phyloP scores from a whole-genome alignment of 768 basidiomycete genomes.

The Phylloporus sp. region DNA sequence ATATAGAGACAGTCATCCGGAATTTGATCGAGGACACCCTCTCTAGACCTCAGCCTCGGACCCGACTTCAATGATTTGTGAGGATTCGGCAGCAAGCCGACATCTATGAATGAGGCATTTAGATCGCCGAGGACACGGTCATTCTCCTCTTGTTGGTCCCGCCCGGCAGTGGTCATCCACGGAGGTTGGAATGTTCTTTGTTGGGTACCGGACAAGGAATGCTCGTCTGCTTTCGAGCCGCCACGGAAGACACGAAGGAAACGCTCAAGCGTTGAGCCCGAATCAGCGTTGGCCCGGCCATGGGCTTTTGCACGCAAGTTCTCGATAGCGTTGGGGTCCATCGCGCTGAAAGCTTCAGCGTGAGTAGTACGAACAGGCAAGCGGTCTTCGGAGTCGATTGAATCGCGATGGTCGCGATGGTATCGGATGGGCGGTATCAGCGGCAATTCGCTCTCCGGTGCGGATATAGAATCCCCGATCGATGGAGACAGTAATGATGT shows the following conservation, averaged over 20 bases:
- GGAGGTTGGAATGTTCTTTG: slow-evolving; percentile 41
- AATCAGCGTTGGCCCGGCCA: slow-evolving; percentile 21
- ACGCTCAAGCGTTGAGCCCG: slow-evolving; percentile 21
- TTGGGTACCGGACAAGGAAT: slow-evolving; percentile 21
- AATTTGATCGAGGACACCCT: slow-evolving; percentile 55
- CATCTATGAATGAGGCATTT: slow-evolving; percentile 74
- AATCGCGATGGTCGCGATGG: slow-evolving; percentile 23
- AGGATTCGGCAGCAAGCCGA: slow-evolving; percentile 61
- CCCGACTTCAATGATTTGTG: slow-evolving; percentile 26
- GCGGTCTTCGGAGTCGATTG: slow-evolving; percentile 24
- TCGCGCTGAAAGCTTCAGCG: slow-evolving; percentile 56
- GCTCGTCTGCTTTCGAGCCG: slow-evolving; percentile 20
- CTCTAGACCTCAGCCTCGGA: slow-evolving; percentile 16
- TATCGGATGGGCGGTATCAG: slow-evolving; percentile 8
- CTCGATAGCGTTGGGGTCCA: slow-evolving; percentile 54
- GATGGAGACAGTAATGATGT: slow-evolving; percentile 11
- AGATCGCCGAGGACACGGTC: slow-evolving; percentile 66
- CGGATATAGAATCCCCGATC: not conserved
- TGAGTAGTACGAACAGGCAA: slow-evolving; percentile 52
- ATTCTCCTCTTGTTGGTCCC: slow-evolving; percentile 63
- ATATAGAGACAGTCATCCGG: slow-evolving; percentile 73
- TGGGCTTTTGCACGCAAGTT: slow-evolving; percentile 34
- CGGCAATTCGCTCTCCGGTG: slow-evolving; percentile 9
- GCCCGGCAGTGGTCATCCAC: slow-evolving; percentile 65
- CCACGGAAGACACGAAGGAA: slow-evolving; percentile 21